Evolutionary conservation across 768 basidiomycete species (phyloP), one percentile per base, ranked within the genome.

Genomic region (Tulasnella sp.): DNA sequence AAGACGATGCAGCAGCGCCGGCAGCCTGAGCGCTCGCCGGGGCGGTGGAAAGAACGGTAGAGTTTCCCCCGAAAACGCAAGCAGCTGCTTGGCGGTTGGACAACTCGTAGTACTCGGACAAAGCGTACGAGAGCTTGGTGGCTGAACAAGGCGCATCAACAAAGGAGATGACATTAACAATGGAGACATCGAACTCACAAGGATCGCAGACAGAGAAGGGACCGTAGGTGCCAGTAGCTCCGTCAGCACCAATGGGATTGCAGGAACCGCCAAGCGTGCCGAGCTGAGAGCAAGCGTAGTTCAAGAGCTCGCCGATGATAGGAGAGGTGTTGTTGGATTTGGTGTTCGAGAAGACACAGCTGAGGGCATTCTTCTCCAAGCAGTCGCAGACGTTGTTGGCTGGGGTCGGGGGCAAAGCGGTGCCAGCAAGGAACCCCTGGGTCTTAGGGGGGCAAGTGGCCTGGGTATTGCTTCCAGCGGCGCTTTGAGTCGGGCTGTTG

Each of bases 351-450:
- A 95, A 95, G 81, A 87, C 88, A 84, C 96, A 98, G 81, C 90
- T 89, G 77, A 97, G 88, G 31, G 88, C 88, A 74, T 84, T 85
- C 76, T 85, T 86, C 84, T 90, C 88, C 82, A 97, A 83, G 84
- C 96, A 98, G 77, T 88, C 85, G 85, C 96, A 98, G 24, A 92
- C 92, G 36, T 88, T 85, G 75, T 92, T 88, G 84, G 94, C 92
- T 2, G 96, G 96, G 6, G 96, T 98, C 0, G 92, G 91, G 21
- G 96, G 96, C 44, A 97, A 87, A 14, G 87, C 90, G 0, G 88
- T 88, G 8, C 91, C 91, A 44, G 92, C 94, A 71, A 90, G 85
- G 84, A 92, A 90, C 48, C 44, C 40, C 2, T 86, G 88, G n/a
- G 87, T 84, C 81, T 89, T 91, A 80, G 88, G 80, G 18, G 94